phyloP scores from a whole-genome alignment of 1,284 basidiomycete species.

The Cryptococcus deneoformans region DNA sequence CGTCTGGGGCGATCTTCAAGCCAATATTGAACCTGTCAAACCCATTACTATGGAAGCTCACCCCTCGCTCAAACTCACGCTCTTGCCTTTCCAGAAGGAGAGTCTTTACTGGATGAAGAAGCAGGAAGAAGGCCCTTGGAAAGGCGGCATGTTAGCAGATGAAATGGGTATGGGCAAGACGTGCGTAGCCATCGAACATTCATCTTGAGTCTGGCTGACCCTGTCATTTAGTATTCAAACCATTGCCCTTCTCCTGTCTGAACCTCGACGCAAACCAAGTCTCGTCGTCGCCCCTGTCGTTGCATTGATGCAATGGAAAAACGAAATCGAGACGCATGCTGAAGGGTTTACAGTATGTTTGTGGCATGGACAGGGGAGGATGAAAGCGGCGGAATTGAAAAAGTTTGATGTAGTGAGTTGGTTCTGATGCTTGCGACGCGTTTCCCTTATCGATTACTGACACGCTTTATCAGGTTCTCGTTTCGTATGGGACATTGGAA shows the following conservation, averaged over 20 bases:
- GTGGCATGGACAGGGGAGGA: conserved; percentile 78
- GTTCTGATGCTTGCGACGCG: not conserved
- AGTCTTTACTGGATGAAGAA: conserved; percentile 94
- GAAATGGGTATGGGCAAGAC: conserved; percentile 84
- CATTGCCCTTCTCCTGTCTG: conserved; percentile 79
- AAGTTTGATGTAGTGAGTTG: conserved; percentile 80
- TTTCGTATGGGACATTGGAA: conserved; percentile 76
- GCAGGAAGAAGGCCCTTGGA: conserved; percentile 86
- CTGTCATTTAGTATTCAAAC: conserved; percentile 76
- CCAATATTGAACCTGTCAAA: conserved; percentile 60
- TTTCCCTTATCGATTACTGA: not conserved
- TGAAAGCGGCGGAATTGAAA: conserved; percentile 63
- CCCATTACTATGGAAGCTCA: conserved; percentile 79
- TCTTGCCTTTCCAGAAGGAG: conserved; percentile 78
- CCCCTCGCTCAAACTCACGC: conserved; percentile 63
- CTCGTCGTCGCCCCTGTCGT: conserved; percentile 95
- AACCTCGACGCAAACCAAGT: conserved; percentile 66
- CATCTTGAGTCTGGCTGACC: not conserved
- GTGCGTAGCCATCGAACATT: conserved; percentile 21
- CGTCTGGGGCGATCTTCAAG: conserved; percentile 85
- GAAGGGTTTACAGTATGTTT: conserved; percentile 73
- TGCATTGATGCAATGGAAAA: conserved; percentile 98
- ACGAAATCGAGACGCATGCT: conserved; percentile 84
- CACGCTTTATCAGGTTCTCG: conserved; percentile 32
- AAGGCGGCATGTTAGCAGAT: conserved; percentile 87